Percentiles rank a stretch among this genome's conserved stretches.
Evolutionary conservation across 306 rosid species (phyloP).

Genomic region (Lupinus albus): DNA sequence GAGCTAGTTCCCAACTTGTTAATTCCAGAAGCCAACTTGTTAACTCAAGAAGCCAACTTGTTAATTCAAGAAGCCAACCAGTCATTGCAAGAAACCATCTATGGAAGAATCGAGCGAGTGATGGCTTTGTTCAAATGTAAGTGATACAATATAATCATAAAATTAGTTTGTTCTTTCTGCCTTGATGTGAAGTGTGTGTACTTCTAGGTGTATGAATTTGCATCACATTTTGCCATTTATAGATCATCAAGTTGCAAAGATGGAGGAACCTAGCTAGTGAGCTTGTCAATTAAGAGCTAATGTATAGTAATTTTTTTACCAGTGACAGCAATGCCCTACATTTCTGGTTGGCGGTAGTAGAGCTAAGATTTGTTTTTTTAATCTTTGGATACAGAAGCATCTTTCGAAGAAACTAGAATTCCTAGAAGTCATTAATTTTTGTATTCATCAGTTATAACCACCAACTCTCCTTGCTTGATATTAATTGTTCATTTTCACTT

Average conservation of each 20-base stretch:
- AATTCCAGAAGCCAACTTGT: conserved; percentile 53
- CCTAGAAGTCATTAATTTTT: neutral
- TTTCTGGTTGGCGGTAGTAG: neutral
- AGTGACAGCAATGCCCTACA: neutral
- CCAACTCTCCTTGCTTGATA: conserved; percentile 9
- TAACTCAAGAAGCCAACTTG: conserved; percentile 53
- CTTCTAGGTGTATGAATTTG: neutral
- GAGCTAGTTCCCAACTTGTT: conserved; percentile 45
- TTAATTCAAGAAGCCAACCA: conserved; percentile 53
- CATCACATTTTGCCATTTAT: conserved; percentile 3
- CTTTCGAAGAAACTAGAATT: neutral
- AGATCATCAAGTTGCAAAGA: conserved; percentile 23
- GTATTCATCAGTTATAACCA: neutral
- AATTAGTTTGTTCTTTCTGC: conserved; percentile 28
- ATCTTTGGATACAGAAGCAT: neutral
- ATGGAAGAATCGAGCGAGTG: conserved; percentile 66
- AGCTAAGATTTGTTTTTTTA: neutral
- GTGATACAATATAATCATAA: conserved; percentile 43
- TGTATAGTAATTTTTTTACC: conserved; percentile 1
- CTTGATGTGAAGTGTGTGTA: neutral
- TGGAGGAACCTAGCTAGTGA: conserved; percentile 13
- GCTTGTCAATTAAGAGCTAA: neutral
- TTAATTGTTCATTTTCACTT: conserved; percentile 36
- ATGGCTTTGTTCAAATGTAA: conserved; percentile 69
- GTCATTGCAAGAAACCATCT: conserved; percentile 52